Base-by-base conservation (phyloP, 768 basidiomycete genomes). In the Lenzites betulinus region DNA sequence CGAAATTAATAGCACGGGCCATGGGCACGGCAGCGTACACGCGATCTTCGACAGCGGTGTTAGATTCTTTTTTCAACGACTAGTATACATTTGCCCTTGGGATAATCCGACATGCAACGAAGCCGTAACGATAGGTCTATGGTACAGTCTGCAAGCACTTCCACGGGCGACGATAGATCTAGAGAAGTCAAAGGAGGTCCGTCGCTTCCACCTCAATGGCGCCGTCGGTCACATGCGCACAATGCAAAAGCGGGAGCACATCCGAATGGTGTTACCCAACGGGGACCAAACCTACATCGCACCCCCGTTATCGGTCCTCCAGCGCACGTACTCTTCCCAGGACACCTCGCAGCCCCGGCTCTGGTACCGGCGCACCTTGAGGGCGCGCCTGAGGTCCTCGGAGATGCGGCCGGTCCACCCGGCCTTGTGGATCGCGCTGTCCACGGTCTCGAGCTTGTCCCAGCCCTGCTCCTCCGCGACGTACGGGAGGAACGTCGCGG, bases 381-480 rank as follows among this genome's bases (percentile, higher is more conserved):
- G 74, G 69, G 85, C 86, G 65, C 90, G 79, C 49, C 93, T 80
- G 51, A 93, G 74, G 66, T 90, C 90, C 71, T 96, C 94, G 0
- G 87, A 90, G 67, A 95, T 90, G 51, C 74, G 73, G 1, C 92
- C 93, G 58, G 73, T 83, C 89, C 90, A 98, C 3, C 95, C 97
- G 3, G 95, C 92, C 75, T 99, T 99, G 63, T 85, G 83, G 64
- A 98, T 93, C 28, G 95, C 93, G 67, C 88, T 93, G 66, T 95
- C 88, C 39, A 99, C 76, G 7, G 96, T 89, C 73, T 97, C 91
- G 59, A 89, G 77, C 81, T 90, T 90, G 62, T 87, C 84, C 97
- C 97, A 99, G 7, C 93, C 95, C 74, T 98, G 96, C 38, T 93
- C 92, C 0, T 88, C 83, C 43, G 92, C 89, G 60, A 99, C 90